Percentiles rank a stretch among this genome's conserved stretches.
Conservation (phyloP, 139 green algal genomes). For the Ettlia oleoabundans region DNA sequence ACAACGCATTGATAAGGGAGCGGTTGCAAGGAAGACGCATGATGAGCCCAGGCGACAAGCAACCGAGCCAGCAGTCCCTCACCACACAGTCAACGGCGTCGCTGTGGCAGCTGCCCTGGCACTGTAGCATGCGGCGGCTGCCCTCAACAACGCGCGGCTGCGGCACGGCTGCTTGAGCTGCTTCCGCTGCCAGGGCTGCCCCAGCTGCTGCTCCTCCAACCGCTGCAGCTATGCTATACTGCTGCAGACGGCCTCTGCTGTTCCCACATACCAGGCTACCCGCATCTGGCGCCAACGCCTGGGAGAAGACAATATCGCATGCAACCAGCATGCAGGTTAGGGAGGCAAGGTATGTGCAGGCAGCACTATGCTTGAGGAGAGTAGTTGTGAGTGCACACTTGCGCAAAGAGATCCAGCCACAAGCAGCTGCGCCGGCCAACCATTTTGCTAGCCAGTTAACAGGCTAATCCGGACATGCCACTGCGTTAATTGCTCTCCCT, state of each 20-base stretch:
- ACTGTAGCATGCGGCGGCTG: constrained; percentile 25
- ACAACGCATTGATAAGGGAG: no score
- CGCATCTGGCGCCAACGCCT: constrained; percentile 49
- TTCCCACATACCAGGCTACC: constrained; percentile 34
- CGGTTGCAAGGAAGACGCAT: no score
- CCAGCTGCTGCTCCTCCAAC: neutral
- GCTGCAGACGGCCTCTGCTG: constrained; percentile 32
- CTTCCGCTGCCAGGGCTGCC: neutral
- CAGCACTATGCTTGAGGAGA: no score
- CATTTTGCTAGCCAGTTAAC: no score
- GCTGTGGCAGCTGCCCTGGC: constrained; percentile 30
- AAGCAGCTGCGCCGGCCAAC: no score
- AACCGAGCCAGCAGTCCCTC: neutral
- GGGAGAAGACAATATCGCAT: neutral
- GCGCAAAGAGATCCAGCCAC: no score
- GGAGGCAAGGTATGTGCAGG: neutral
- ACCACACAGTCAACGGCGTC: constrained; percentile 68
- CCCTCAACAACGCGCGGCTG: neutral
- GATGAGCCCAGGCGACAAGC: no score
- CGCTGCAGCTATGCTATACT: constrained; percentile 17
- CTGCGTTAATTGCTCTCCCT: no score
- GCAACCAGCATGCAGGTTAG: no score
- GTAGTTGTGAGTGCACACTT: no score
- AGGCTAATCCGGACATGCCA: no score
- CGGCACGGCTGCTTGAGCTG: neutral